A percentile compares a stretch with the other conserved stretches of the same genome.
phyloP scores from a whole-genome alignment of 1,284 basidiomycete species.

The Ustilago vetiveriae region DNA sequence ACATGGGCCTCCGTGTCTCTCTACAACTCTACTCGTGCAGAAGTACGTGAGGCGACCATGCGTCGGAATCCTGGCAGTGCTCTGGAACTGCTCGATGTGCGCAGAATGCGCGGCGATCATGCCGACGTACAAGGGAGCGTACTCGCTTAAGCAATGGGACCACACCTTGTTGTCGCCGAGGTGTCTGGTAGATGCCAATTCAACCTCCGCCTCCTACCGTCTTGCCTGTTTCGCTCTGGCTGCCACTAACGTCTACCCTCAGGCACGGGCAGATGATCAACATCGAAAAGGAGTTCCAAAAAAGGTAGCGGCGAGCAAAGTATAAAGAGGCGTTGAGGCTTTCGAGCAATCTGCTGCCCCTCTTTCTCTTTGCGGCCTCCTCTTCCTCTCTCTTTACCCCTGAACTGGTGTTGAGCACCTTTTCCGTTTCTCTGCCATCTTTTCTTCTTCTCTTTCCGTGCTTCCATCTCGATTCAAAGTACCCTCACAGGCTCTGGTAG shows the following conservation, averaged over 20 bases:
- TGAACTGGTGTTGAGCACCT: conserved; percentile 15
- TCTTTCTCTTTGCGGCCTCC: conserved; percentile 17
- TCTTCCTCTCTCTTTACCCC: conserved; percentile 1
- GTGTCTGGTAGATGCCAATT: not conserved
- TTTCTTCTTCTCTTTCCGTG: conserved; percentile 1
- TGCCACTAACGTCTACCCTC: not conserved
- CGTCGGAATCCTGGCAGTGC: not conserved
- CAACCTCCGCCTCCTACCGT: not conserved
- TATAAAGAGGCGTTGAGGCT: conserved; percentile 28
- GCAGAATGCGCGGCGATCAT: not conserved
- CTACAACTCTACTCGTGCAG: conserved; percentile 6
- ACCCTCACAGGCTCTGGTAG: conserved; percentile 37
- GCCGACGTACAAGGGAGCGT: too few relatives aligned
- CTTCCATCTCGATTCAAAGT: conserved; percentile 8
- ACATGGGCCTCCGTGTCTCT: not conserved
- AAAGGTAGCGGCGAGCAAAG: not conserved
- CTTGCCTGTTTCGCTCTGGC: not conserved
- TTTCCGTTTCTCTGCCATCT: conserved; percentile 18
- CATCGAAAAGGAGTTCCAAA: not conserved
- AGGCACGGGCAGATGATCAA: not conserved
- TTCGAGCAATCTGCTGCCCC: too few relatives aligned
- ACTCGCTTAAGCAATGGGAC: too few relatives aligned
- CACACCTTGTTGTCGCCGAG: not conserved
- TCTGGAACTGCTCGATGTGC: not conserved
- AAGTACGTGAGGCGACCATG: not conserved